Base-by-base conservation (phyloP, 306 rosid species). In the Dicorynia guianensis region DNA sequence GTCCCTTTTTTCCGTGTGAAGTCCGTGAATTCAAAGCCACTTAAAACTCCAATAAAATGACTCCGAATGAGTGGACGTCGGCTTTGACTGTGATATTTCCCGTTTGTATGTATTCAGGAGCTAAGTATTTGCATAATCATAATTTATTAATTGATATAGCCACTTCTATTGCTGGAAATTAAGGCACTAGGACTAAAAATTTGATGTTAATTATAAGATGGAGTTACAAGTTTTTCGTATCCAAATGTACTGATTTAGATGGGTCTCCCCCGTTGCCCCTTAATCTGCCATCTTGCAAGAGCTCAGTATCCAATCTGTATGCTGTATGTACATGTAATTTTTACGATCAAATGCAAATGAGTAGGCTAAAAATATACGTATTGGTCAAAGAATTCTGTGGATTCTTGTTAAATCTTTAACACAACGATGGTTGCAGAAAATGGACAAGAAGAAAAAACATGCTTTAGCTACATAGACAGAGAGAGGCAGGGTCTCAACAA, bases 21-120 rank as follows among this genome's bases (percentile, higher is more conserved):
- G 17, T 76, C 67, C n/a, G 48, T 49, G 38, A 54, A 53, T 8
- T 50, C 48, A 14, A 57, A 58, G 60, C 81, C 81, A 34, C 75
- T 66, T 66, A 44, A 54, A 76, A 59, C 74, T 76, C 75, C 74
- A 76, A 33, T 17, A 67, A 47, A 35, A 76, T 72, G 17, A 76
- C 80, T 47, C 80, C 80, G 44, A 67, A 76, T 57, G 75, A 67
- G 5, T 67, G 67, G 15, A 76, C 80, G 57, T 76, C 75, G 18
- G 61, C 75, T 67, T 67, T 76, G 33, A 67, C 74, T 11, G 75
- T 46, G 40, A 76, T 17, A 11, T 42, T 59, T 49, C 75, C 62
- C 50, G 68, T 67, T 58, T 67, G 68, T 58, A 55, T 47, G 67
- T 76, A 67, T 46, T 76, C 75, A 30, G 74, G 80, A n/a, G 74